Base-by-base conservation (phyloP, 495 filamentous ascomycete species). In the Apodospora peruviana region DNA sequence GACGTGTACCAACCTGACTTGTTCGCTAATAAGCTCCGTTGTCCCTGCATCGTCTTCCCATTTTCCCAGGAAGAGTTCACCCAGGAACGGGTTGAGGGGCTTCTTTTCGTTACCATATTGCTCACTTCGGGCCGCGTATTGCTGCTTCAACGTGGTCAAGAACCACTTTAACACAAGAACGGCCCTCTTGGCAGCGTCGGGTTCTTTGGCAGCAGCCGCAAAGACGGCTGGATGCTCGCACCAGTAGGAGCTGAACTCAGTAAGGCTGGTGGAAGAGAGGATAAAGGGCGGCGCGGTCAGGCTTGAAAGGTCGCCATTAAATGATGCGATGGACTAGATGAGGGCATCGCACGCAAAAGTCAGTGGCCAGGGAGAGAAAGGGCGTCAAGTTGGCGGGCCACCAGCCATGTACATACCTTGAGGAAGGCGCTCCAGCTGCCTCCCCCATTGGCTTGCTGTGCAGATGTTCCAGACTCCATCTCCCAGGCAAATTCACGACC, bases 241-340 rank as follows among this genome's bases (percentile, higher is more conserved):
- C 94, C 93, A 98, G 76, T 96, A 97, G 40, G 90, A 88, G 49
- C 87, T 91, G 74, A 91, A 98, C 66, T 98, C 93, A 55, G 86
- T 87, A 43, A 98, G 78, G 56, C 89, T 95, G 47, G 87, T 95
- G 21, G 86, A 82, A 42, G 88, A 91, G 34, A 96, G 84, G 67
- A 98, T 96, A 66, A 96, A 98, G 10, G 93, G 88, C 32, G 93
- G 93, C 18, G 93, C 91, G 25, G 93, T 96, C 67, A 97, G 74
- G 45, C 89, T 89, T 11, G 91, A 87, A 38, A 98, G 82, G 59
- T 98, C 93, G 58, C 94, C 93, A 69, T 89, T 95, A 76, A 96
- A 97, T 17, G 89, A 93, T 32, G 93, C 88, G 59, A 98, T 90
- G 22, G 91, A 94, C 89, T 94, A 39, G 11, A 12, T 29, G 12